A percentile compares a stretch with the other conserved stretches of the same genome.
These are phyloP conservation scores for Nymphaea colorata DNA, from an alignment of 164 flowering plant species.

Conservation along the genomic window DNA sequence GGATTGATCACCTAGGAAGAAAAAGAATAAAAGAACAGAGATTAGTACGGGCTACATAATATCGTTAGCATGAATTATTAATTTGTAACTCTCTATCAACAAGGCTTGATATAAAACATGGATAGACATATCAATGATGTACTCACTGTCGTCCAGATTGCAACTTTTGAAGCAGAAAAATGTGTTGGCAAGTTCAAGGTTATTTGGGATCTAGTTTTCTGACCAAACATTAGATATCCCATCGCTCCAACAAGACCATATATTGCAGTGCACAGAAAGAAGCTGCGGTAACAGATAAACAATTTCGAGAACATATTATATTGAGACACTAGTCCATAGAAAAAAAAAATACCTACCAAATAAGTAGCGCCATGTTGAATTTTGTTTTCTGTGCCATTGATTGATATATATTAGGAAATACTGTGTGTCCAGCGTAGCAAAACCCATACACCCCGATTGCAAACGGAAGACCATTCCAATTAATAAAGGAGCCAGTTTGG, in stretches of 20 bases:
- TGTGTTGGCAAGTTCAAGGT: constrained; percentile 71
- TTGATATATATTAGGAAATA: constrained; percentile 86
- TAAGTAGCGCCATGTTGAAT: constrained; percentile 49
- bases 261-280: constrained; percentile 41
- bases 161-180: constrained; percentile 48
- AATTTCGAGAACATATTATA: background rate
- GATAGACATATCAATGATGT: background rate
- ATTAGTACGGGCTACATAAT: constrained; percentile 30
- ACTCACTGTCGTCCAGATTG: constrained; percentile 88
- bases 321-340: background rate
- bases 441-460: constrained; percentile 83
- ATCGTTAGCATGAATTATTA: background rate
- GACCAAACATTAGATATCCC: constrained; percentile 87
- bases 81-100: background rate
- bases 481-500: constrained; percentile 38
- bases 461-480: constrained; percentile 70
- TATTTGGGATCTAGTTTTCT: constrained; percentile 62
- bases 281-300: constrained; percentile 29
- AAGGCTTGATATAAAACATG: background rate
- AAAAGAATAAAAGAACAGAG: too few relatives aligned
- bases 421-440: constrained; percentile 81
- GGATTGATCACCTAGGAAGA: too few relatives aligned
- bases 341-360: constrained; percentile 29
- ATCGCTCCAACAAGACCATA: constrained; percentile 71
- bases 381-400: constrained; percentile 76